phyloP scores from a whole-genome alignment of 768 basidiomycete species.

The Lactarius evosmus region DNA sequence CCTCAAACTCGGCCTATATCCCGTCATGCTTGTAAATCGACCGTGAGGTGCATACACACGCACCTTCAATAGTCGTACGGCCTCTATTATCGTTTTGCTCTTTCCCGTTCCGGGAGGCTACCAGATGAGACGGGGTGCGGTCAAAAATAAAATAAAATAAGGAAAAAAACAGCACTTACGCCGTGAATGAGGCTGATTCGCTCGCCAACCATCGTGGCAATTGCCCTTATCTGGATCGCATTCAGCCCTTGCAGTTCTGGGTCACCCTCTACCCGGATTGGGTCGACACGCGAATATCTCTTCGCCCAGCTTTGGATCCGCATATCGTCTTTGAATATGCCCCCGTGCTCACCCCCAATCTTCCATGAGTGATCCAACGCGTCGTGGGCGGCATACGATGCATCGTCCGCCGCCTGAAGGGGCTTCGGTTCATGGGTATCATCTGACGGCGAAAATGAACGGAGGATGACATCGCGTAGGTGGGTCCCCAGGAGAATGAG shows the following conservation, averaged over 20 bases:
- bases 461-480: conserved; percentile 67
- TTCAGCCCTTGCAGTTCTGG: conserved; percentile 66
- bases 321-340: conserved; percentile 68
- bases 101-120: conserved; percentile 93
- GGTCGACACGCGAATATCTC: conserved; percentile 57
- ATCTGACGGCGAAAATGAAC: conserved; percentile 42
- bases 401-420: conserved; percentile 42
- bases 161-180: conserved; percentile 43
- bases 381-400: conserved; percentile 39
- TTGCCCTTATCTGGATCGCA: conserved; percentile 70
- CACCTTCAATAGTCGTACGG: conserved; percentile 76
- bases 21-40: conserved; percentile 6
- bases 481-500: conserved; percentile 65
- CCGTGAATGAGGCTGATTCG: conserved; percentile 82
- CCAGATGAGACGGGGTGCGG: conserved; percentile 8
- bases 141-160: conserved; percentile 10
- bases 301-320: conserved; percentile 79
- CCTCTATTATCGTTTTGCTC: conserved; percentile 87
- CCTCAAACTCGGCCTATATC: conserved; percentile 66
- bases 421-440: conserved; percentile 36
- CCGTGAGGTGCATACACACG: background rate
- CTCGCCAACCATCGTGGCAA: conserved; percentile 84
- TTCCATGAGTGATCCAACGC: conserved; percentile 39
- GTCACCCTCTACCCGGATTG: conserved; percentile 73
- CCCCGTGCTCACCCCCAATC: conserved; percentile 33